These are phyloP conservation scores for Eustoma russellianum DNA, from an alignment of 257 asterid genomes.

Conservation along the genomic window DNA sequence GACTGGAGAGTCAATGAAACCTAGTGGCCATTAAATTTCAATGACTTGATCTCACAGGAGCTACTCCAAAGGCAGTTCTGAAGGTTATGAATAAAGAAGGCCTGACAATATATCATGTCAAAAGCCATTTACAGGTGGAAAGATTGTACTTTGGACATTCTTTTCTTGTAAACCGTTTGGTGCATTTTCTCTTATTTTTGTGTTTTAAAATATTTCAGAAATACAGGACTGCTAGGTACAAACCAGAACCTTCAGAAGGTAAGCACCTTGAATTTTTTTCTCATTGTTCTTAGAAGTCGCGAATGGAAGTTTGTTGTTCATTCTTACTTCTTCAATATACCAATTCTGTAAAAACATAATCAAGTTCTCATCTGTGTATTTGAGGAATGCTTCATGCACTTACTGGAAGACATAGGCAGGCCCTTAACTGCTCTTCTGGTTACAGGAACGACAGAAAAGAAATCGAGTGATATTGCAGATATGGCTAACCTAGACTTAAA, in stretches of 20 bases:
- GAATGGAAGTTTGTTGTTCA: constrained; percentile 9
- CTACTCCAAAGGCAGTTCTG: constrained; percentile 82
- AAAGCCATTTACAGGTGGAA: constrained; percentile 81
- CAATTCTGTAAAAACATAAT: background rate
- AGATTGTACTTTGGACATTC: background rate
- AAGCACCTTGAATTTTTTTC: constrained; percentile 10
- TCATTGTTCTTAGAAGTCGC: background rate
- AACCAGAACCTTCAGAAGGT: constrained; percentile 75
- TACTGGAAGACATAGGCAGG: background rate
- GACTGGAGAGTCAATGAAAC: background rate
- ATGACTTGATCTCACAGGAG: constrained; percentile 16
- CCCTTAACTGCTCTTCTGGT: constrained; percentile 2
- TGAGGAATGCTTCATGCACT: background rate
- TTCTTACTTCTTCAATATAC: background rate
- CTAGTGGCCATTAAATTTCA: background rate
- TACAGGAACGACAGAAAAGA: constrained; percentile 47
- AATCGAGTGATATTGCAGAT: constrained; percentile 34
- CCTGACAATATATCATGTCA: constrained; percentile 72
- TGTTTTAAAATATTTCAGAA: constrained; percentile 41
- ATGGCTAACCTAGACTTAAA: constrained; percentile 50
- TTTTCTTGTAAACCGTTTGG: background rate
- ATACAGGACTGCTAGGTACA: constrained; percentile 74
- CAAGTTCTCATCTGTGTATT: background rate
- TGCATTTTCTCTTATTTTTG: background rate
- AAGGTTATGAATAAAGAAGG: constrained; percentile 77